A percentile compares a stretch with the other conserved stretches of the same genome.
Conservation (phyloP, 192 early-diverging fungal genomes). For the Gorgonomyces haynaldii region DNA sequence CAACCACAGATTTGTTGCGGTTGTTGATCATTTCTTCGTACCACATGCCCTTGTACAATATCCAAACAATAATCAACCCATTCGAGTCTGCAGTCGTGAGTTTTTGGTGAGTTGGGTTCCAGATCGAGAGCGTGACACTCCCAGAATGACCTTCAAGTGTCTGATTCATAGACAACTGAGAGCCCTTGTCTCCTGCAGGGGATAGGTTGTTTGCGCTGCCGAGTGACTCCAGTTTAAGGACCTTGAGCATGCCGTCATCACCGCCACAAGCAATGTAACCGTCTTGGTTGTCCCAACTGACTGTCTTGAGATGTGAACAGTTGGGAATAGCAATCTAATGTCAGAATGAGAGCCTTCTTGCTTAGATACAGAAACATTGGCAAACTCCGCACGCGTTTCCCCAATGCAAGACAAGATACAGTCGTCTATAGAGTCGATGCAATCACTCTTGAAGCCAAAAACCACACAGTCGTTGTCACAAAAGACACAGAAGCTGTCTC, state of each 20-base stretch:
- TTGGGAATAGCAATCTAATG: slow-evolving; percentile 48
- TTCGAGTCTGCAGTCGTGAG: slow-evolving; percentile 48
- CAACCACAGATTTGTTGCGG: slow-evolving; percentile 22
- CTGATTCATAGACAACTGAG: slow-evolving; percentile 51
- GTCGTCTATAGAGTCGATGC: neutral
- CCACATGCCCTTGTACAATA: slow-evolving; percentile 52
- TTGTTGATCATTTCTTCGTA: slow-evolving; percentile 65
- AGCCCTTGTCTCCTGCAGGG: slow-evolving; percentile 1
- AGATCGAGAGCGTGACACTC: slow-evolving; percentile 34
- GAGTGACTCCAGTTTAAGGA: slow-evolving; percentile 41
- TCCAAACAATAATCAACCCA: slow-evolving; percentile 56
- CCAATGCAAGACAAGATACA: neutral
- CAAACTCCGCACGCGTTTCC: neutral
- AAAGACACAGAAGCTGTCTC: slow-evolving; percentile 4
- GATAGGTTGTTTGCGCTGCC: slow-evolving; percentile 1
- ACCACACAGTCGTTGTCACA: neutral
- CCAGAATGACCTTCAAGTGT: slow-evolving; percentile 47
- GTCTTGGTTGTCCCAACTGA: slow-evolving; percentile 50
- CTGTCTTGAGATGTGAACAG: slow-evolving; percentile 34
- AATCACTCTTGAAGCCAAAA: neutral
- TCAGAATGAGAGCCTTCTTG: slow-evolving; percentile 19
- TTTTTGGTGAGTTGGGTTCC: slow-evolving; percentile 45
- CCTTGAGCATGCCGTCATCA: slow-evolving; percentile 49
- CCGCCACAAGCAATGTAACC: slow-evolving; percentile 56
- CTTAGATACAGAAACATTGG: slow-evolving; percentile 32